Evolutionary conservation across 2,329 filamentous ascomycete genomes (phyloP), one percentile per base, ranked within the genome.

Genomic region (Alternaria solani): DNA sequence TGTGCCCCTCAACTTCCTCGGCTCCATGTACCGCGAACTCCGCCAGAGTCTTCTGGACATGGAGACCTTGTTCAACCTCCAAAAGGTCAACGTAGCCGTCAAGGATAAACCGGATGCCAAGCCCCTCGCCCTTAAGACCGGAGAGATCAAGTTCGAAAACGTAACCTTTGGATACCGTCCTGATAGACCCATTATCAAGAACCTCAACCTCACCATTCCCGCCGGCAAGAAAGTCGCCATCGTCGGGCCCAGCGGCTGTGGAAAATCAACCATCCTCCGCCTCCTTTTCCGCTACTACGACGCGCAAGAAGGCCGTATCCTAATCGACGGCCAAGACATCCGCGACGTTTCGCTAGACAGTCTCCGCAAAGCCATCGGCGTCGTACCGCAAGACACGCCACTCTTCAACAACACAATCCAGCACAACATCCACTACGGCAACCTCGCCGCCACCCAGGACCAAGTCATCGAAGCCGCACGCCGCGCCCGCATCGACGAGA

Each of bases 1-100:
- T 0, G 93, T 99, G 4, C 95, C 95, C 0, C 86, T 99, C 61
- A 99, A 99, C 83, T 99, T 99, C 79, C 84, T 99, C 4, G 95
- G 95, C n/a, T 96, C 93, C 14, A 94, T 99, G 12, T 99, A 99
- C 78, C 91, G 95, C 69, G 95, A 99, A 81, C 86, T 99, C 55
- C 87, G 95, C 57, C 95, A 99, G 81, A 97, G 93, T 23, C 84
- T 99, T 44, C 84, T 99, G 34, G 96, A 99, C 77, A 99, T 99
- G 95, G 95, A 98, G 80, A 98, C 95, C 0, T 86, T 99, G 6
- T 99, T 99, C 84, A 97, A 92, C 77, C 85, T 99, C 32, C 95
- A 99, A 79, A 98, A 96, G 78, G 94, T 98, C 75, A 96, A 98
- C 68, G 89, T 97, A 12, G 88, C 87, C 38, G 91, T 99, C 75